A percentile compares a stretch with the other conserved stretches of the same genome.
phyloP scores from a whole-genome alignment of 208 protist species.

The Leishmania mexicana region DNA sequence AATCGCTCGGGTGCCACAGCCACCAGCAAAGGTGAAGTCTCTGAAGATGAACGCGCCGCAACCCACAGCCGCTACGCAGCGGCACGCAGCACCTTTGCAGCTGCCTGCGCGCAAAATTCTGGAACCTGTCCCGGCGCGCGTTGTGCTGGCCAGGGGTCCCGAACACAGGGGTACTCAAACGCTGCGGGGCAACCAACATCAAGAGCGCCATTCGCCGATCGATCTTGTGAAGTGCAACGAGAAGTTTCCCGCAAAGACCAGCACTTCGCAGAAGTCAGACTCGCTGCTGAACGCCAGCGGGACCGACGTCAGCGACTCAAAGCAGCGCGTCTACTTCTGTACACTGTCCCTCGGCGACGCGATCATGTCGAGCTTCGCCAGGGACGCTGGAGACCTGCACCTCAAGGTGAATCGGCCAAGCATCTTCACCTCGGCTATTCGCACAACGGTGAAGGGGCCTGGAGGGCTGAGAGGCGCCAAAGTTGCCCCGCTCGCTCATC shows the following conservation, averaged over 20 bases:
- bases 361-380: constrained; percentile 4
- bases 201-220: neutral
- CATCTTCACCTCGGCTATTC: neutral
- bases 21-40: neutral
- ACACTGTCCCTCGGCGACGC: neutral
- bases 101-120: too few species aligned
- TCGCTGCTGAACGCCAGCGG: constrained; percentile 5
- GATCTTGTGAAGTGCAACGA: neutral
- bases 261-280: neutral
- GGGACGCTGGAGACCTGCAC: constrained; percentile 7
- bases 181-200: neutral
- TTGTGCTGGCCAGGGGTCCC: neutral
- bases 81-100: neutral
- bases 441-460: neutral
- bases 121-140: neutral
- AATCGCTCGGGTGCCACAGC: neutral
- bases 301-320: constrained; percentile 1
- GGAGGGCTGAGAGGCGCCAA: neutral
- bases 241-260: neutral
- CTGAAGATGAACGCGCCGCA: neutral
- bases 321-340: constrained; percentile 12
- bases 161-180: neutral
- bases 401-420: neutral
- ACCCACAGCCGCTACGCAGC: neutral
- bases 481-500: neutral